Base-by-base conservation (phyloP, 179 eudicot genomes). In the Heliamphora pulchella region DNA sequence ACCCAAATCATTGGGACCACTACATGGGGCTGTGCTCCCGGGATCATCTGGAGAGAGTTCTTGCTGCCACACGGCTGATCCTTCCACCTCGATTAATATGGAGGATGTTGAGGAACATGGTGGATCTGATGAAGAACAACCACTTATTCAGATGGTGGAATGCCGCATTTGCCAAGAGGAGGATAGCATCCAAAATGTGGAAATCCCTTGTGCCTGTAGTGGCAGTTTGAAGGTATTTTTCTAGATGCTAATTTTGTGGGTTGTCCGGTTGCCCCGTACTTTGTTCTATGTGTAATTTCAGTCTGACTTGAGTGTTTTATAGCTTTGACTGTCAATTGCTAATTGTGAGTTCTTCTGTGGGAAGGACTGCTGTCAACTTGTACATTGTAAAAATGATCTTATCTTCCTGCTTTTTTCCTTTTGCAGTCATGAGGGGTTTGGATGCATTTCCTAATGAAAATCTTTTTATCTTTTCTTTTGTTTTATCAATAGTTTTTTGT, bases 81-180 rank as follows among this genome's bases (percentile, higher is more conserved):
- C 88, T 5, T 81, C 91, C 76, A 67, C 79, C 63, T 81, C 87
- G 6, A 81, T 69, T 76, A 86, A 86, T 82, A 77, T 77, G 41
- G 75, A 85, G 65, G 86, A 82, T 46, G 83, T 77, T 55, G 87
- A 73, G 64, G 86, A 84, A 55, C 74, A 84, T 76, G 84, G 39
- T 31, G 84, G 44, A 54, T 76, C 63, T 47, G 93, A 84, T 66
- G 97, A 91, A 88, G 89, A 91, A 71, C 86, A 89, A 84, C 94
- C 93, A 2, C 89, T 93, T 61, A 78, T 93, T 75, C 91, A 93
- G 85, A 77, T 76, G 4, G 82, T 83, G 4, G 98, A 93, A 87
- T 93, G 98, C 80, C 89, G 98, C 51, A 93, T 93, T 79, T 93
- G 98, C 85, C 98, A 93, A 79, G 98, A 93, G 84, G 98, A 93